Evolutionary conservation across 2,329 filamentous ascomycete species (phyloP), one percentile per base, ranked within the genome.

Genomic region (Graphilbum fragrans): DNA sequence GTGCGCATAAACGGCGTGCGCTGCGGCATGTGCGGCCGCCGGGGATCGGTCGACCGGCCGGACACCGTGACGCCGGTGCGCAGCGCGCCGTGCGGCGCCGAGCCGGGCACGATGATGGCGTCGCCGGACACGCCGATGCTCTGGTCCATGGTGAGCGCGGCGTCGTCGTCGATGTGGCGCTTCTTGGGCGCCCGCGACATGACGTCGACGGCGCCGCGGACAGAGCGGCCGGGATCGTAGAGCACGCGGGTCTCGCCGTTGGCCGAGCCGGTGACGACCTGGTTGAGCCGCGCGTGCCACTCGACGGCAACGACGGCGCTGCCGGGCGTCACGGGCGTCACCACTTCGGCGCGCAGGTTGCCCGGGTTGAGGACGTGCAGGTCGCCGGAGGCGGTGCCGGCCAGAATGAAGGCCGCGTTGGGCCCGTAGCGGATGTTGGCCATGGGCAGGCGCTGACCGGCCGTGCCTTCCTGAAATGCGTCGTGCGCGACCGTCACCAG

Each of bases 281-380:
- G 92, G 58, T 98, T 96, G 55, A 98, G 77, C 60, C 87, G 94
- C 18, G 83, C 72, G 55, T 98, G 90, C 92, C 92, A 98, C 47
- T 84, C 69, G 21, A 94, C 86, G 2, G 80, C 79, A 47, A 96
- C 84, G 9, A 98, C 65, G 1, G 90, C 75, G 6, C 80, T 84
- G 14, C 82, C 82, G 1, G 86, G 81, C 0, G 90, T 95, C n/a
- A 98, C 77, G 3, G 86, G 82, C 3, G 90, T 94, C 42, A 90
- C 78, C 23, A 86, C 76, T 56, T 95, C 88, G 2, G 88, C 72
- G 44, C 74, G 80, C 42, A 98, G 69, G 38, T 93, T 96, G 32
- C 87, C 92, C 1, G 92, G 85, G 55, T 95, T 96, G 45, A 98
- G 65, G 45, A 98, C 92, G 61, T 95, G 84, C 21, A 98, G 73